These are phyloP conservation scores for Triticum urartu DNA, from an alignment of 176 grass and related monocot species.

Conservation along the genomic window DNA sequence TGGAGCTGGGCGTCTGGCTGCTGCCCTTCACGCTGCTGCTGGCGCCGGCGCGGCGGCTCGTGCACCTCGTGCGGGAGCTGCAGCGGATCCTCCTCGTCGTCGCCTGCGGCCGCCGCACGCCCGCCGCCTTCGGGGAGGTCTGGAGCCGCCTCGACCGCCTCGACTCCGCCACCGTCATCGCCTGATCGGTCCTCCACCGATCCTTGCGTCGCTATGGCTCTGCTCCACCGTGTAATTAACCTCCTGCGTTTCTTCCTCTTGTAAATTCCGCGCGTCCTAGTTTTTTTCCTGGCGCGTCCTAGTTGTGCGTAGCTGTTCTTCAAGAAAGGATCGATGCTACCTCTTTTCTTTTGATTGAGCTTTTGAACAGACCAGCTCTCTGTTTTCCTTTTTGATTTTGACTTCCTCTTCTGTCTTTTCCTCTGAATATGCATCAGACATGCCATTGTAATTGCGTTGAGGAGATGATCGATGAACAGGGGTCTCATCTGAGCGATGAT, in stretches of 20 bases:
- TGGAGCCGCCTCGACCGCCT: slow-evolving; percentile 58
- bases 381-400: neutral
- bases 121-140: slow-evolving; percentile 16
- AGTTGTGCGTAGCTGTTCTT: neutral
- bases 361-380: neutral
- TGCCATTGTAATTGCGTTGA: neutral
- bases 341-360: neutral
- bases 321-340: neutral
- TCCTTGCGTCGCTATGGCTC: neutral
- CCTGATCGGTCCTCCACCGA: slow-evolving; percentile 17
- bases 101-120: neutral
- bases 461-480: neutral
- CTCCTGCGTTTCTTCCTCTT: neutral
- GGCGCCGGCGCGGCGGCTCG: slow-evolving; percentile 57
- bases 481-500: neutral
- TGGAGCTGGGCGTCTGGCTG: slow-evolving; percentile 70
- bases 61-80: slow-evolving; percentile 52
- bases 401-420: no score
- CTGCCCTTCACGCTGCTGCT: slow-evolving; percentile 73
- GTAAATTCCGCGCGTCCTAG: neutral
- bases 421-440: no score
- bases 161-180: slow-evolving; percentile 53
- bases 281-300: no score
- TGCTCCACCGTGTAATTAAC: neutral
- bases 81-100: slow-evolving; percentile 52